These are phyloP conservation scores for Phycomyces blakesleeanus DNA, from an alignment of 192 early-diverging fungal species.

Conservation along the genomic window DNA sequence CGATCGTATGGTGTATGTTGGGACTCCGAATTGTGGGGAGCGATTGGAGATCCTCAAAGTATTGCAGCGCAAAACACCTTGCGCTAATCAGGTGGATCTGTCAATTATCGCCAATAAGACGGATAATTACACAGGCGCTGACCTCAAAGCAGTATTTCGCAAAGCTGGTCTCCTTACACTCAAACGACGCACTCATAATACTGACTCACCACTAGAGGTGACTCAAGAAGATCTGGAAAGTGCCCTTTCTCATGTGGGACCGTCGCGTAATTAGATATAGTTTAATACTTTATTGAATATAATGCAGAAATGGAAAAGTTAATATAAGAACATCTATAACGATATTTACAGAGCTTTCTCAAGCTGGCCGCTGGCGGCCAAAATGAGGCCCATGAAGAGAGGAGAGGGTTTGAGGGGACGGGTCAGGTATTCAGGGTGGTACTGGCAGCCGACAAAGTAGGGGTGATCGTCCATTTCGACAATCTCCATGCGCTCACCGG, in stretches of 20 bases:
- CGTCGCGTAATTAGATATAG: too few relatives aligned
- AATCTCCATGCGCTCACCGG: conserved; percentile 98
- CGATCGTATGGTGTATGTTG: conserved; percentile 72
- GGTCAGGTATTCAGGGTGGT: conserved; percentile 97
- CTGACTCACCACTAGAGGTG: neutral
- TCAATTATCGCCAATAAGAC: conserved; percentile 44
- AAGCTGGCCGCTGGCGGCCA: conserved; percentile 77
- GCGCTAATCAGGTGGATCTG: conserved; percentile 32
- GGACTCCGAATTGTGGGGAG: conserved; percentile 52
- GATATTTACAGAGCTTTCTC: conserved; percentile 37
- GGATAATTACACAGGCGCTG: conserved; percentile 61
- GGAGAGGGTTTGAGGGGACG: conserved; percentile 90
- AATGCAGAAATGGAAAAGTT: too few relatives aligned
- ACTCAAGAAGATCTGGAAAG: neutral
- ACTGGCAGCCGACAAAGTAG: conserved; percentile 93
- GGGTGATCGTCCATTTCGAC: conserved; percentile 85
- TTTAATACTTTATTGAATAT: too few relatives aligned
- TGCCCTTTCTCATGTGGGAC: neutral
- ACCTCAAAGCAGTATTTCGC: conserved; percentile 59
- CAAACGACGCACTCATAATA: conserved; percentile 7
- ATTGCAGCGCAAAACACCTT: conserved; percentile 29
- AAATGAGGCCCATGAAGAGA: conserved; percentile 88
- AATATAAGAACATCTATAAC: too few relatives aligned
- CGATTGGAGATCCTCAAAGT: conserved; percentile 65
- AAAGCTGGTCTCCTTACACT: conserved; percentile 54